Percentiles rank a stretch among this genome's conserved stretches.
phyloP scores from a whole-genome alignment of 2,329 filamentous ascomycete genomes.

The Diplodia seriata region DNA sequence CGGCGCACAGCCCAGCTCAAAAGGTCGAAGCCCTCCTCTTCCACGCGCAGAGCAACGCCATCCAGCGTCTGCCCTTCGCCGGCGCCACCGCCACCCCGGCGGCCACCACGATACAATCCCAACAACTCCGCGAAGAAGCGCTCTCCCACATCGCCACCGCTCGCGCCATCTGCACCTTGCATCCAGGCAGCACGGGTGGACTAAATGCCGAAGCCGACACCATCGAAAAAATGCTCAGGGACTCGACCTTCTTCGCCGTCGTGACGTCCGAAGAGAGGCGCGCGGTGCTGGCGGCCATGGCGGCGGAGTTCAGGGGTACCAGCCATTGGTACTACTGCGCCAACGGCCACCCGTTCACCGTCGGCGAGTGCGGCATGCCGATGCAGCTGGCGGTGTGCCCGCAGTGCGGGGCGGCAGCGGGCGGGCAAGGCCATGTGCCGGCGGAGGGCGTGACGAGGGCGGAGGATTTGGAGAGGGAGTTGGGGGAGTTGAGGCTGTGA shows the following conservation, averaged over 20 bases:
- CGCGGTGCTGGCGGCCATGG: constrained; percentile 50
- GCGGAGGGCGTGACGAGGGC: constrained; percentile 61
- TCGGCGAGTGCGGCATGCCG: constrained; percentile 71
- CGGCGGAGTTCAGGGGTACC: constrained; percentile 50
- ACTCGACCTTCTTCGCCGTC: constrained; percentile 3
- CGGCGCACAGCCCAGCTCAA: constrained; percentile 50
- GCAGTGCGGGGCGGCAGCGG: constrained; percentile 65
- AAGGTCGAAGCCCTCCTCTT: constrained; percentile 61
- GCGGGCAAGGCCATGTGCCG: constrained; percentile 60
- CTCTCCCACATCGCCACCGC: constrained; percentile 3
- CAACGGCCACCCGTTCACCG: constrained; percentile 66
- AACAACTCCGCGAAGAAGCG: constrained; percentile 34
- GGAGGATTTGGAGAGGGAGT: constrained; percentile 55
- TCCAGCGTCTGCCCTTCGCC: constrained; percentile 45
- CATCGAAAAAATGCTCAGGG: constrained; percentile 47
- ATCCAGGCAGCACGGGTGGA: constrained; percentile 34
- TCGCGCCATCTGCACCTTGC: not conserved
- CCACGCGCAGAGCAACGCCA: constrained; percentile 56
- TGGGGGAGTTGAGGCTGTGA: constrained; percentile 4
- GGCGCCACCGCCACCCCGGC: not conserved
- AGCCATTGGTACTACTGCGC: constrained; percentile 69
- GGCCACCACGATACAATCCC: not conserved
- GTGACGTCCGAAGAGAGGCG: constrained; percentile 33
- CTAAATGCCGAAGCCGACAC: constrained; percentile 51
- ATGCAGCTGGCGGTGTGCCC: constrained; percentile 68